Evolutionary conservation across 768 basidiomycete species (phyloP).

Genomic region (Cystofilobasidium bisporidii): DNA sequence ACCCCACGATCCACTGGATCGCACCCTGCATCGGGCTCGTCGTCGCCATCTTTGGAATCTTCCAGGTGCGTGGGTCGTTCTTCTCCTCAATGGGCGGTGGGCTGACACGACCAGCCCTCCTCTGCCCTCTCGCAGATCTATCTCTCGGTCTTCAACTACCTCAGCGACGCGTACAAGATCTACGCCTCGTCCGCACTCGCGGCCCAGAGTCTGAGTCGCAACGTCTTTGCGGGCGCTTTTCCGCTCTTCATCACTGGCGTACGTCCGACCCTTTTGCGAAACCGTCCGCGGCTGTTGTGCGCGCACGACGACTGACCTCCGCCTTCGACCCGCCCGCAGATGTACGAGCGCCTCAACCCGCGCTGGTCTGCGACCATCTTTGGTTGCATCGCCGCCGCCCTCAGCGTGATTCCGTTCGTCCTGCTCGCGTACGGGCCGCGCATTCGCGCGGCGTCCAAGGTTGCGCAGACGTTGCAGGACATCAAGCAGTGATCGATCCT

Average conservation of each 20-base stretch:
- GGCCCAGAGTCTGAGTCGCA: conserved; percentile 55
- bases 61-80: too few relatives aligned
- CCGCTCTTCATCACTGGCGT: conserved; percentile 51
- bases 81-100: too few relatives aligned
- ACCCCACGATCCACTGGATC: conserved; percentile 52
- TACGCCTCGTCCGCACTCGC: conserved; percentile 63
- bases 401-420: conserved; percentile 49
- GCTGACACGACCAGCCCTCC: too few relatives aligned
- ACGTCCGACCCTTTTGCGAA: too few relatives aligned
- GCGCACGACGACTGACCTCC: neutral
- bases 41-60: conserved; percentile 42
- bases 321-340: conserved; percentile 32
- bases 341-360: conserved; percentile 52
- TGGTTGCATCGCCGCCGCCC: conserved; percentile 45
- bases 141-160: conserved; percentile 51
- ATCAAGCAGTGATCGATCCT: neutral
- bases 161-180: conserved; percentile 1
- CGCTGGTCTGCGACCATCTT: conserved; percentile 46
- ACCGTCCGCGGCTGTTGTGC: too few relatives aligned
- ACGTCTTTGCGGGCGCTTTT: conserved; percentile 43
- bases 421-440: conserved; percentile 38
- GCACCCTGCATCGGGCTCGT: conserved; percentile 50
- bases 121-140: neutral
- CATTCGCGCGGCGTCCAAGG: conserved; percentile 31
- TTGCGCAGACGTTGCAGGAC: neutral